Evolutionary conservation across 768 basidiomycete genomes (phyloP), one percentile per base, ranked within the genome.

Genomic region (Boletus pseudopeckii): DNA sequence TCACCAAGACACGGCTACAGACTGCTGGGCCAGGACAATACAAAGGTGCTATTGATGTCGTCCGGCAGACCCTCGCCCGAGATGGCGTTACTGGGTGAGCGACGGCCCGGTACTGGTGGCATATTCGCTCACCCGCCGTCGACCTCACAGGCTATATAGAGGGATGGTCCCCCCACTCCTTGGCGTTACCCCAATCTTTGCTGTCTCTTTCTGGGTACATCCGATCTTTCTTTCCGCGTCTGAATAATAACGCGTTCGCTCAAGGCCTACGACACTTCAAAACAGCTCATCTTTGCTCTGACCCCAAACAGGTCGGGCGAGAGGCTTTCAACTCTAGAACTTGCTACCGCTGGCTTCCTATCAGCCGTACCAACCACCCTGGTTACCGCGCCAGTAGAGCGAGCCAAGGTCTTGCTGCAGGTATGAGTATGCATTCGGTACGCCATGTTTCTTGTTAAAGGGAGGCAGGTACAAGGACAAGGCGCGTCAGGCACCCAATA

Each of bases 151-250:
- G 28, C 66, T 96, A 67, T 96, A 94, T 65, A 89, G 92, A 56
- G 93, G 92, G 34, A 92, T 98, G 74, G 88, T 95, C 4, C 94
- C 95, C 33, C 95, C 95, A 41, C 72, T 98, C 53, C 75, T 97
- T 30, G 93, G 96, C 28, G 92, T 99, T 28, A 98, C 97, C 5
- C 97, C 97, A 33, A 98, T 98, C 65, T 99, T 99, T 64, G 97
- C 97, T 4, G 76, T 98, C 30, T 96, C 93, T 4, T 98, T 99
- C 78, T 98, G 95, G 95, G 95, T 94, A 70, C 53, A 30, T 61
- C 26, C 3, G 7, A 39, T 38, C 5, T 38, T 28, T 30, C 14
- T 50, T 37, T 40, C 18, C 18, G 9, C 32, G 22, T 44, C 33
- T 47, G 53, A 57, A 49, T 43, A 55, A 61, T 52, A 32, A 55